A percentile compares a stretch with the other conserved stretches of the same genome.
These are phyloP conservation scores for Didymella segeticola DNA, from an alignment of 2,329 filamentous ascomycete species.

Conservation along the genomic window DNA sequence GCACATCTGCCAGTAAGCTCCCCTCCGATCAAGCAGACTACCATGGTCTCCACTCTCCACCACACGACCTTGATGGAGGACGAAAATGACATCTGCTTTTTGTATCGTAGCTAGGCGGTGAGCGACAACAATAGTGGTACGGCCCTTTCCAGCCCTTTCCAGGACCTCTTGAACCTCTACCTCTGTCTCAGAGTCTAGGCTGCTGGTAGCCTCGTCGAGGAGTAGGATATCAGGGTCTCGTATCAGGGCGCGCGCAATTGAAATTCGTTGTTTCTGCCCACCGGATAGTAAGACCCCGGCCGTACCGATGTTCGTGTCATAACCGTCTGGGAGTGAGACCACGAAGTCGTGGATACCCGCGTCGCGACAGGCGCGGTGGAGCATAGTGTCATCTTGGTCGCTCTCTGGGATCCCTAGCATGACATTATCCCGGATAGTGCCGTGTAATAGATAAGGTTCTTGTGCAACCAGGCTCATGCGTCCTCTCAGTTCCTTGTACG, in stretches of 20 bases:
- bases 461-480: conserved; percentile 73
- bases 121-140: conserved; percentile 53
- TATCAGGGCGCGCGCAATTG: conserved; percentile 73
- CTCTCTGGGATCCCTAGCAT: conserved; percentile 52
- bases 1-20: conserved; percentile 30
- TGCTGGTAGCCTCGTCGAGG: conserved; percentile 66
- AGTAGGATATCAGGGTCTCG: conserved; percentile 64
- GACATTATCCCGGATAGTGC: conserved; percentile 57
- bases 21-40: conserved; percentile 15
- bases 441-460: conserved; percentile 54
- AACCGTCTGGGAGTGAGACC: conserved; percentile 36
- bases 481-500: conserved; percentile 56
- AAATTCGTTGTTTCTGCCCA: conserved; percentile 79
- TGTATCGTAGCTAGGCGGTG: conserved; percentile 50
- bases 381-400: conserved; percentile 50
- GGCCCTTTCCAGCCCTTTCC: conserved; percentile 57
- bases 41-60: conserved; percentile 37
- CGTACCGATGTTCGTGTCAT: conserved; percentile 34
- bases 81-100: conserved; percentile 51
- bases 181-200: conserved; percentile 71
- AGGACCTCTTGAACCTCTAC: conserved; percentile 72
- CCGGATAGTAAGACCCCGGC: conserved; percentile 69
- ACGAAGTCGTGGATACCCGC: conserved; percentile 42
- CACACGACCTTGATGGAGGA: conserved; percentile 48
- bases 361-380: conserved; percentile 32